Percentiles rank a stretch among this genome's conserved stretches.
Conservation (phyloP, 441 rosid species). For the Lepidium campestre region DNA sequence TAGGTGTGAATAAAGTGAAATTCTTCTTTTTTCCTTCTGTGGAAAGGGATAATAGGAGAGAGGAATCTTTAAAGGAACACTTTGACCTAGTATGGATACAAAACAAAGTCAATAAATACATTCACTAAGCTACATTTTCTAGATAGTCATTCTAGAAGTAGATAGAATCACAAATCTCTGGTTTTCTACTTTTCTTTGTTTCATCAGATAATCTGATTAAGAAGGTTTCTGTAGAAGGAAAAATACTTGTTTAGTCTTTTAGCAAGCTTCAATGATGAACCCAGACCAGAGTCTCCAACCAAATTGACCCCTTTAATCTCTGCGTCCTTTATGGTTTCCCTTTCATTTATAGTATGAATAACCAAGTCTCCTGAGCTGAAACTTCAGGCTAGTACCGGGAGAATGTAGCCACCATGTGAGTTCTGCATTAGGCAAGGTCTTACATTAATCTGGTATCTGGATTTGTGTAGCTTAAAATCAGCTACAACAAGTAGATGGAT, state of each 20-base stretch:
- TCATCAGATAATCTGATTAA: conserved; percentile 13
- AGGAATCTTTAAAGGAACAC: conserved; percentile 27
- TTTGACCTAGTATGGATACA: conserved; percentile 25
- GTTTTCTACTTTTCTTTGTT: background rate
- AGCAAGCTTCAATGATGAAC: conserved; percentile 1
- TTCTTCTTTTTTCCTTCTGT: background rate
- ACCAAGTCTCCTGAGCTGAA: conserved; percentile 3
- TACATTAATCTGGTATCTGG: background rate
- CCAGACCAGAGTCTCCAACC: conserved; percentile 17
- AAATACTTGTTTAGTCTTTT: background rate
- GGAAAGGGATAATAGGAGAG: conserved; percentile 19
- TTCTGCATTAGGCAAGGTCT: background rate
- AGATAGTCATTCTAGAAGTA: conserved; percentile 11
- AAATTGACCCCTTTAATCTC: conserved; percentile 24
- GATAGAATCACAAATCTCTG: background rate
- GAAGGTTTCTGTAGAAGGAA: conserved; percentile 18
- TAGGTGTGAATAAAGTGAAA: conserved; percentile 25
- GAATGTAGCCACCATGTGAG: conserved; percentile 3
- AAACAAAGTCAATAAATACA: conserved; percentile 25
- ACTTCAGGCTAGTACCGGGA: conserved; percentile 9
- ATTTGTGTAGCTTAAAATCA: background rate
- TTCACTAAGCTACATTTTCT: conserved; percentile 10
- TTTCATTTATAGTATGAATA: background rate
- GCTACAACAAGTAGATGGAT: background rate
- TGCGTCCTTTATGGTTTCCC: background rate